Evolutionary conservation across 108 stramenopile genomes (phyloP).

Genomic region (Fistulifera solaris): DNA sequence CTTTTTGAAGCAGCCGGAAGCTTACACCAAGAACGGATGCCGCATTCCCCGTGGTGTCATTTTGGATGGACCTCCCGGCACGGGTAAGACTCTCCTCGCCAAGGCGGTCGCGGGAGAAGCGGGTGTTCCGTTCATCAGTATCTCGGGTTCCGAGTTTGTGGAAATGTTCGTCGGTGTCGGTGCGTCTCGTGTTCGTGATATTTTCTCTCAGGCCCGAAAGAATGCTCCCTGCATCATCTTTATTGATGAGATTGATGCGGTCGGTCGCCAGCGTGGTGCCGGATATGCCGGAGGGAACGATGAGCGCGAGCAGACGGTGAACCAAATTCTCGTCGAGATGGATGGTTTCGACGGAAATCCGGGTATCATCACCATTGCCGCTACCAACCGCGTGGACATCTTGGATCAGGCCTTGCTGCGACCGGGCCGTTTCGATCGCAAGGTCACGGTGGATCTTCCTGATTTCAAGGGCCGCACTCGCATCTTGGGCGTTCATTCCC

Average conservation of each 20-base stretch:
- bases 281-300: conserved; percentile 94
- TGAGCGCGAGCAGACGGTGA: conserved; percentile 94
- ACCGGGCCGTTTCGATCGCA: conserved; percentile 97
- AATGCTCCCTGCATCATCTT: conserved; percentile 96
- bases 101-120: conserved; percentile 97
- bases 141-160: conserved; percentile 94
- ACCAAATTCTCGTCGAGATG: conserved; percentile 97
- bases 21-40: conserved; percentile 82
- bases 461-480: conserved; percentile 86
- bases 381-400: conserved; percentile 95
- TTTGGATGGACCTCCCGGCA: conserved; percentile 78
- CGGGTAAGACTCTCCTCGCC: conserved; percentile 89
- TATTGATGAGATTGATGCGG: conserved; percentile 96
- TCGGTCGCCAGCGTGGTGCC: conserved; percentile 86
- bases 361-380: conserved; percentile 94
- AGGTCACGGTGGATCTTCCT: conserved; percentile 92
- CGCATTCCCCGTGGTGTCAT: conserved; percentile 73
- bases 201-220: conserved; percentile 92
- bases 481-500: conserved; percentile 89
- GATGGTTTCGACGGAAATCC: conserved; percentile 94
- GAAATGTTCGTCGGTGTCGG: conserved; percentile 98
- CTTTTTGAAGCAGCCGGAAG: conserved; percentile 90
- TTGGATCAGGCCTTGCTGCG: conserved; percentile 92
- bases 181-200: conserved; percentile 90
- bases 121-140: conserved; percentile 92